A percentile compares a stretch with the other conserved stretches of the same genome.
Evolutionary conservation across 768 basidiomycete species (phyloP).

Genomic region (Floccularia luteovirens): DNA sequence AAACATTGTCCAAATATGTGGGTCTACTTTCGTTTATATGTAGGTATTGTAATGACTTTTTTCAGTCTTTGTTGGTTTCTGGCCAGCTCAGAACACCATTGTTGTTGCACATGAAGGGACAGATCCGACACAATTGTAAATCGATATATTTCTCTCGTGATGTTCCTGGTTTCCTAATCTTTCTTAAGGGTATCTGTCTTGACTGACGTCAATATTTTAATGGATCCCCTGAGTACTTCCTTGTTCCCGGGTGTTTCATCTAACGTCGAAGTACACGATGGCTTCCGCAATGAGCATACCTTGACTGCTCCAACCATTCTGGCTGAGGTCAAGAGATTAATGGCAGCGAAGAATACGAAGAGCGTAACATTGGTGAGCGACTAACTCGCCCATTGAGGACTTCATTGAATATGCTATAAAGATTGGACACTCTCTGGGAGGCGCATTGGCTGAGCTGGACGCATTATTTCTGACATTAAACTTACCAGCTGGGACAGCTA

Average conservation of each 20-base stretch:
- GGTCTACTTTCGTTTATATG: constrained; percentile 3
- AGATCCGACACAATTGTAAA: constrained; percentile 39
- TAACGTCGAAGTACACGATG: constrained; percentile 36
- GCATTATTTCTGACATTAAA: constrained; percentile 33
- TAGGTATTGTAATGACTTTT: neutral
- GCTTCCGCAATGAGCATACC: constrained; percentile 42
- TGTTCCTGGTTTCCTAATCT: neutral
- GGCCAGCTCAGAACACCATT: constrained; percentile 33
- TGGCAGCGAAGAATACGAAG: constrained; percentile 24
- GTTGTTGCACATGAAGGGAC: constrained; percentile 52
- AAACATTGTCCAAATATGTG: constrained; percentile 35
- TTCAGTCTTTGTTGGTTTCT: constrained; percentile 44
- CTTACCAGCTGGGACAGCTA: constrained; percentile 21
- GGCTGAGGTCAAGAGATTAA: constrained; percentile 27
- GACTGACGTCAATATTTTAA: constrained; percentile 33
- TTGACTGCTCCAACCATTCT: constrained; percentile 34
- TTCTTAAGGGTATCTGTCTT: constrained; percentile 31
- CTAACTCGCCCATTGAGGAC: neutral
- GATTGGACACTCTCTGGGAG: constrained; percentile 41
- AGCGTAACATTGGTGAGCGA: constrained; percentile 30
- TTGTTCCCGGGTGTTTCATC: constrained; percentile 44
- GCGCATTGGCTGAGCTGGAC: constrained; percentile 36
- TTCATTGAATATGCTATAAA: constrained; percentile 1
- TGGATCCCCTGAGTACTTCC: constrained; percentile 23
- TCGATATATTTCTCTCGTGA: neutral